Evolutionary conservation across 176 grass and related monocot genomes (phyloP), one percentile per base, ranked within the genome.

Genomic region (Tuctoria greenei): DNA sequence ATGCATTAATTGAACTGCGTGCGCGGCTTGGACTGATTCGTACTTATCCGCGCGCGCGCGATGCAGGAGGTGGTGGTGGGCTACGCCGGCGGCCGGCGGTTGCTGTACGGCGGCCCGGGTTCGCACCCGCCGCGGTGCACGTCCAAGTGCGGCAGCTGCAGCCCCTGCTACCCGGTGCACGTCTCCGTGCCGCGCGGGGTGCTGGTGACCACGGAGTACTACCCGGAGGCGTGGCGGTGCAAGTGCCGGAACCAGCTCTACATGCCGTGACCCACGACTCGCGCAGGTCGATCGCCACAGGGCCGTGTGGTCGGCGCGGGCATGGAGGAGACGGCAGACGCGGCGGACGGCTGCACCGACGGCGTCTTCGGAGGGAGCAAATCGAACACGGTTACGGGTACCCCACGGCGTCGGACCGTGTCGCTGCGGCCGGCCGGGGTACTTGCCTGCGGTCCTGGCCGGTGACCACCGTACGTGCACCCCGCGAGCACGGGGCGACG

Each of bases 141-240:
- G 42, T 50, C 81, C 84, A 96, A 96, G 80, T 96, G 93, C 65
- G 86, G 93, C 38, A 65, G 83, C 86, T 96, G 93, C 84, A 88
- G 7, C 52, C 93, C 93, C 41, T 96, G 93, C 74, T 43, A 62
- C 71, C 89, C 93, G 24, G 89, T 96, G 45, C 89, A 96, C 67
- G 87, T 96, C 26, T 72, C 89, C 70, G 87, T 96, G 44, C 93
- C 93, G 23, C 87, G 89, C 0, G 89, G 93, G 43, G 85, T 69
- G 6, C 71, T 86, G 2, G 87, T 90, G 65, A 87, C 81, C 82
- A 66, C 89, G 2, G 93, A 96, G 81, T 96, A 96, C 86, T 96
- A 96, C 86, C 93, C 93, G 44, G 93, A 92, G 84, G 87, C 93
- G 36, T 96, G 93, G 93, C 89, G 93, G 0, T 96, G 93, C 89